phyloP scores from a whole-genome alignment of 2,329 filamentous ascomycete species.

The Tolypocladium pustulatum region DNA sequence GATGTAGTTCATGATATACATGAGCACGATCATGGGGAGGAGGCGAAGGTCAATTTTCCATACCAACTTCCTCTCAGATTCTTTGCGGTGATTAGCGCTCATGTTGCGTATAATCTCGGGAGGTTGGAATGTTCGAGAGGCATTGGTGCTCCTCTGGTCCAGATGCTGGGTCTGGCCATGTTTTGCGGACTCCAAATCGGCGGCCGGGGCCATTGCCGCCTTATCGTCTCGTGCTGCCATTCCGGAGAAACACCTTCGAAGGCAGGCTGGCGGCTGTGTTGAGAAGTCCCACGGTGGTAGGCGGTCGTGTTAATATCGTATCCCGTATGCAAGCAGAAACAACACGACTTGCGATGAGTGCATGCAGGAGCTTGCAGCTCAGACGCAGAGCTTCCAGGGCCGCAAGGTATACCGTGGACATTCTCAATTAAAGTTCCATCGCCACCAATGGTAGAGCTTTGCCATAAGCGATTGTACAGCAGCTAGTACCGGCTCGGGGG shows the following conservation, averaged over 20 bases:
- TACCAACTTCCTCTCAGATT: conserved; percentile 5
- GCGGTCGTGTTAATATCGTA: not conserved
- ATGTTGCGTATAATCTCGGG: conserved; percentile 1
- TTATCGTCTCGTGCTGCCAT: not conserved
- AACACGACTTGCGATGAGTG: not conserved
- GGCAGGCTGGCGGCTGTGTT: not conserved
- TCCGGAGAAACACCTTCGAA: not conserved
- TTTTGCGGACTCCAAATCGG: not conserved
- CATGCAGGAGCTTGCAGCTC: not conserved
- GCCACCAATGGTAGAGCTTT: not conserved
- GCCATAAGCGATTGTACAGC: not conserved
- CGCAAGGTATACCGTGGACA: not conserved
- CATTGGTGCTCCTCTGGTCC: not conserved
- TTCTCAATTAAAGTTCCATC: not conserved
- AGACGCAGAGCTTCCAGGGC: too few species aligned
- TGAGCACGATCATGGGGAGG: conserved; percentile 14
- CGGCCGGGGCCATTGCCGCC: not conserved
- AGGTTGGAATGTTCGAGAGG: not conserved
- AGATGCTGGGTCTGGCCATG: not conserved
- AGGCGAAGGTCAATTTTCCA: conserved; percentile 20
- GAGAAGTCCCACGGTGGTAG: not conserved
- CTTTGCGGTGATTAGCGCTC: not conserved
- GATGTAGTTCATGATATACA: conserved; percentile 32
- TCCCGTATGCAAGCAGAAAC: not conserved
- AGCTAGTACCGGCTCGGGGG: not conserved